These are phyloP conservation scores for Carallia pectinifolia DNA, from an alignment of 345 rosid genomes.

Conservation along the genomic window DNA sequence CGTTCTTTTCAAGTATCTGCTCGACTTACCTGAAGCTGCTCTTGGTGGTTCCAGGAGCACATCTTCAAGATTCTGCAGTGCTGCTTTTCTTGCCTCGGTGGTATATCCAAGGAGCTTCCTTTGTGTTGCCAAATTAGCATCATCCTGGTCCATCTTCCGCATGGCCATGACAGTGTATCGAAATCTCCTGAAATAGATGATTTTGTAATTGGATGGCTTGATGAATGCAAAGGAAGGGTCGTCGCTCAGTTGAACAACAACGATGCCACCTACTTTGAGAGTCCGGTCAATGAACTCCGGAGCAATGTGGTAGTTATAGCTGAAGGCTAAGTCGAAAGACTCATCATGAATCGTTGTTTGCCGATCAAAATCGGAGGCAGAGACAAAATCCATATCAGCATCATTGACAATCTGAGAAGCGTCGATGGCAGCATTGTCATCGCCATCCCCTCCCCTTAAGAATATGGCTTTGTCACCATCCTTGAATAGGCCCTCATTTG, in stretches of 20 bases:
- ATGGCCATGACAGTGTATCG: conserved; percentile 41
- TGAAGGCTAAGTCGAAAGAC: conserved; percentile 49
- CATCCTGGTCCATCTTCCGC: conserved; percentile 42
- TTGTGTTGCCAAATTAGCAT: neutral
- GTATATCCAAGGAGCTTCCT: conserved; percentile 38
- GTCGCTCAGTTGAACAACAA: conserved; percentile 33
- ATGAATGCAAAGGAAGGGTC: conserved; percentile 30
- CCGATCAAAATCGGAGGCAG: conserved; percentile 38
- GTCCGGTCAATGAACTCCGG: conserved; percentile 51
- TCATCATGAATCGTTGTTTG: conserved; percentile 36
- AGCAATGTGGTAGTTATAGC: conserved; percentile 29
- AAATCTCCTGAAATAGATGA: conserved; percentile 46
- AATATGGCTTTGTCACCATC: conserved; percentile 44
- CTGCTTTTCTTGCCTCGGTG: conserved; percentile 47
- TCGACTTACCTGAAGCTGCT: conserved; percentile 58
- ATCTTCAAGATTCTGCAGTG: conserved; percentile 60
- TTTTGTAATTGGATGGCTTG: conserved; percentile 47
- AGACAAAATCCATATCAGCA: conserved; percentile 37
- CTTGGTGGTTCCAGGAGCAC: conserved; percentile 81
- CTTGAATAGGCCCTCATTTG: conserved; percentile 55
- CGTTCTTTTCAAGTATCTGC: conserved; percentile 52
- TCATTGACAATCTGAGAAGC: conserved; percentile 27
- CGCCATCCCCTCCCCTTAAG: conserved; percentile 24
- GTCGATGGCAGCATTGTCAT: conserved; percentile 26
- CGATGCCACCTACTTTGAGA: conserved; percentile 62